Evolutionary conservation across 2,329 filamentous ascomycete species (phyloP).

Genomic region (Ascochyta koolunga): DNA sequence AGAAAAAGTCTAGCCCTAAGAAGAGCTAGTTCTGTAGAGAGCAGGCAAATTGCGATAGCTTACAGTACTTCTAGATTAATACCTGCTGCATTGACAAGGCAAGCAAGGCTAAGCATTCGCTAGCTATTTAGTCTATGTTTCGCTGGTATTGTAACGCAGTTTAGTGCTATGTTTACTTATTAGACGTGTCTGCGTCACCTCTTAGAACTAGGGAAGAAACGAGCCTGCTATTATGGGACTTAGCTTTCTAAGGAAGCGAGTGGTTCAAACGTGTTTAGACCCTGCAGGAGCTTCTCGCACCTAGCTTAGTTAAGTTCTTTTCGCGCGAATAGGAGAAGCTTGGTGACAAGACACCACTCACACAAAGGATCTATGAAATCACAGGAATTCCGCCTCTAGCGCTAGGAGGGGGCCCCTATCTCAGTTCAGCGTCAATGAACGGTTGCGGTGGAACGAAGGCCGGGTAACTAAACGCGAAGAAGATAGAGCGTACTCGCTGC

Average conservation of each 20-base stretch:
- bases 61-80: too few species aligned
- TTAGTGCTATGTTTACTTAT: neutral
- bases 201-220: neutral
- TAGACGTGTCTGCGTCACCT: neutral
- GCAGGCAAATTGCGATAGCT: too few species aligned
- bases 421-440: neutral
- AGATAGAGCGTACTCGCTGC: neutral
- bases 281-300: constrained; percentile 12
- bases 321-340: neutral
- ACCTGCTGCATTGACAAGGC: too few species aligned
- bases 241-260: neutral
- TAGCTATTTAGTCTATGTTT: constrained; percentile 23
- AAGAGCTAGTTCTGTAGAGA: too few species aligned
- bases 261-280: constrained; percentile 23
- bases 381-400: constrained; percentile 13
- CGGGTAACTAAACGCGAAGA: neutral
- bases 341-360: neutral
- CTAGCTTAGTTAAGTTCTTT: neutral
- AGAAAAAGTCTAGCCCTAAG: too few species aligned
- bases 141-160: neutral
- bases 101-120: neutral
- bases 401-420: neutral
- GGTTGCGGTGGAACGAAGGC: neutral
- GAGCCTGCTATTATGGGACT: neutral
- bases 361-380: constrained; percentile 9